These are phyloP conservation scores for Phytophthora constricta DNA, from an alignment of 352 stramenopile genomes.

Conservation along the genomic window DNA sequence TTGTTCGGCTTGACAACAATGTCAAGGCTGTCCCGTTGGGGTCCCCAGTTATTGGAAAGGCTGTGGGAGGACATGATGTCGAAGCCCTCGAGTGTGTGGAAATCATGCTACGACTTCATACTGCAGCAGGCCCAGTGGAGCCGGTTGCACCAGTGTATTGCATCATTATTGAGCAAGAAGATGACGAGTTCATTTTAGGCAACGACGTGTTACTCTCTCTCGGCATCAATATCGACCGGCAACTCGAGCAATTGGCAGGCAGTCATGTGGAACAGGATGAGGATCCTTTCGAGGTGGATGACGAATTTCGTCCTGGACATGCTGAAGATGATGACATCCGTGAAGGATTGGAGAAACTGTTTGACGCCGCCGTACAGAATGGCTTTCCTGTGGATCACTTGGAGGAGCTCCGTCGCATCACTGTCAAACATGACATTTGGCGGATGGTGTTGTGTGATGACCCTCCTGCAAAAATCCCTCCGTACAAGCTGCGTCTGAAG, in stretches of 20 bases:
- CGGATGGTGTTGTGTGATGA: conserved; percentile 7
- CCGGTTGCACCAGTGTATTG: not conserved
- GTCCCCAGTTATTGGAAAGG: not conserved
- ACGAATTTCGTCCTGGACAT: not conserved
- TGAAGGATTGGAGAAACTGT: not conserved
- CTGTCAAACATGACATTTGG: conserved; percentile 13
- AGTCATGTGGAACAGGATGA: not conserved
- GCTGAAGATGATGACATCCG: not conserved
- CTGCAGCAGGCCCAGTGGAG: conserved; percentile 5
- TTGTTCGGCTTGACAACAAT: not conserved
- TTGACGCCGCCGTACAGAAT: not conserved
- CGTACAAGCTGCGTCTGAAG: conserved; percentile 11
- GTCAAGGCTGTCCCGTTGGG: not conserved
- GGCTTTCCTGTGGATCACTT: not conserved
- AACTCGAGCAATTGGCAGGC: conserved; percentile 6
- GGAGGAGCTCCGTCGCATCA: not conserved
- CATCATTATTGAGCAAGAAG: conserved; percentile 10
- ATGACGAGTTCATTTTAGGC: conserved; percentile 15
- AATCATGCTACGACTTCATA: conserved; percentile 1
- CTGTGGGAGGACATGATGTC: conserved; percentile 12
- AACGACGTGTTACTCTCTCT: conserved; percentile 6
- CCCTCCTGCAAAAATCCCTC: conserved; percentile 3
- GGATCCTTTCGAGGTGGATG: conserved; percentile 4
- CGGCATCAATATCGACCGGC: conserved; percentile 8
- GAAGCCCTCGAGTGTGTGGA: conserved; percentile 4